Base-by-base conservation (phyloP, 768 basidiomycete species). In the Boletus subparvulus region DNA sequence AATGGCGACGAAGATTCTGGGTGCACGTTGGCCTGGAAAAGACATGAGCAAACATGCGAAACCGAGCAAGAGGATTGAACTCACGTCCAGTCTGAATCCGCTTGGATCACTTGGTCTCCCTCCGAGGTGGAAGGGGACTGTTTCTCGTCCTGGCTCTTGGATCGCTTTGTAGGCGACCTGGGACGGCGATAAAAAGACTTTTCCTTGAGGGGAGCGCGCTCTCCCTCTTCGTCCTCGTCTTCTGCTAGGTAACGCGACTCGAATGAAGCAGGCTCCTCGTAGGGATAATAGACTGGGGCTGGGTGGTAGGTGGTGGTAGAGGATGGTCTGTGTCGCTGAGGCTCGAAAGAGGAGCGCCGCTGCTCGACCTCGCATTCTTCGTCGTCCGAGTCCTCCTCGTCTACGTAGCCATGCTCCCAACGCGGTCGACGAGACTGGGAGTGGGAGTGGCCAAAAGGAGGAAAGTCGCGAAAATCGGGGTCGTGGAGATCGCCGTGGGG, bases 391-490 rank as follows among this genome's bases (percentile, higher is more conserved):
- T 67, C 64, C 46, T 73, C 69, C 46, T 73, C 69, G 26, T 70
- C 61, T n/a, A 52, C 49, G 44, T 69, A 64, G 4, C 60, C 63
- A 24, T 67, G 63, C 46, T 77, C 78, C 75, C 75, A 78, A 1
- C 58, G 65, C 0, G 76, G 69, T 1, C 73, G 69, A 33, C 67
- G 62, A 14, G 66, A 48, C 19, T 65, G 58, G 51, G 52, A 30
- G 42, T 63, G 61, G 11, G 61, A 26, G 41, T 64, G 55, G 16
- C 50, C 50, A 46, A 75, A 64, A 36, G 77, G 65, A 30, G 85
- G 85, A 57, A 87, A 87, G 71, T 85, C 78, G 59, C 84, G 77
- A 71, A 79, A 87, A 65, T 87, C 85, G 24, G 85, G 85, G 69
- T 87, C 85, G 64, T 87, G 85, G 26, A 85, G 73, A 69, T 84